These are phyloP conservation scores for Lunularia cruciata DNA, from an alignment of 225 moss, liverwort and hornwort genomes.

Conservation along the genomic window DNA sequence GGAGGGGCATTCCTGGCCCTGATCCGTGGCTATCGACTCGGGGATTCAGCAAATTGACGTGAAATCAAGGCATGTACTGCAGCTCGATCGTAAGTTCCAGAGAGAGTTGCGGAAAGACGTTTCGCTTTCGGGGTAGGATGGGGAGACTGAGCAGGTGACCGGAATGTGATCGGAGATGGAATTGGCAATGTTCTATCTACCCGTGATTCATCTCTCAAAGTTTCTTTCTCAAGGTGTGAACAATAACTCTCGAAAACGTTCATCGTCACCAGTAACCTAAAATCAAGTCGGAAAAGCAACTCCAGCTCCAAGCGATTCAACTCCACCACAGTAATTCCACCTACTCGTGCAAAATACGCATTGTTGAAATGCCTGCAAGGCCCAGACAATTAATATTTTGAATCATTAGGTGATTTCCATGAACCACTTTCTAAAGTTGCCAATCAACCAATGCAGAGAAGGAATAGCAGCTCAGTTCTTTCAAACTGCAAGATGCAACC, in stretches of 20 bases:
- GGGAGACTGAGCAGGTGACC: constrained; percentile 42
- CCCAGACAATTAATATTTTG: no score
- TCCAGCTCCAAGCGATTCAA: constrained; percentile 87
- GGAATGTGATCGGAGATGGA: constrained; percentile 35
- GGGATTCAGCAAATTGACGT: constrained; percentile 39
- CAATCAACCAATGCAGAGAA: background rate
- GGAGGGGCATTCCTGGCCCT: background rate
- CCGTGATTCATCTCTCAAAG: constrained; percentile 52
- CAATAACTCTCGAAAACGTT: constrained; percentile 88
- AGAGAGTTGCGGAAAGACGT: constrained; percentile 36
- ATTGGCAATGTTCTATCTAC: constrained; percentile 63
- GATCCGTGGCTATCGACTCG: constrained; percentile 27
- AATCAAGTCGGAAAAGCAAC: constrained; percentile 80
- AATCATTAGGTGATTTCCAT: no score
- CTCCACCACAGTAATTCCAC: constrained; percentile 79
- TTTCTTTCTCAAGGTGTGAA: constrained; percentile 80
- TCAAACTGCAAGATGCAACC: no score
- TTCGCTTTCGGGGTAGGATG: constrained; percentile 26
- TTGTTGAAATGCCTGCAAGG: constrained; percentile 90
- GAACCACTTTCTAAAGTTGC: no score
- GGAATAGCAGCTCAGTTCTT: no score
- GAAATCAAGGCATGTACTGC: constrained; percentile 47
- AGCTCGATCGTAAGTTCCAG: constrained; percentile 47
- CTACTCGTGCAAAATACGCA: constrained; percentile 88
- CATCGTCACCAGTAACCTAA: constrained; percentile 70